Conservation (phyloP, 495 filamentous ascomycete genomes). For the Aspergillus hancockii region DNA sequence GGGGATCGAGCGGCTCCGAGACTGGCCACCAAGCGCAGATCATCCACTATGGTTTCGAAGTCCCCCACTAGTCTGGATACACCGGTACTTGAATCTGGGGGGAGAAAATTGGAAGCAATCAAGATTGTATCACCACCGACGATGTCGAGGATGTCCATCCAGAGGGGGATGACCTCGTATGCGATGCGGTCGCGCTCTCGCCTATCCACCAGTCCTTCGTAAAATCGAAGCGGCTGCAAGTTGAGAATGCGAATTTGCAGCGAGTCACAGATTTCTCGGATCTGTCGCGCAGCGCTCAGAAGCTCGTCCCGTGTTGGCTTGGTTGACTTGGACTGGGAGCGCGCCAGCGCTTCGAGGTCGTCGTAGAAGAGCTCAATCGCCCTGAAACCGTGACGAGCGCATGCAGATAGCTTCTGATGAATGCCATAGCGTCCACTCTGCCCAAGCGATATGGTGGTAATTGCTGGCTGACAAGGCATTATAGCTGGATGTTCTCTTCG, state of each 20-base stretch:
- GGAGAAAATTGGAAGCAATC: conserved; percentile 62
- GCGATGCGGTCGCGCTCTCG: conserved; percentile 48
- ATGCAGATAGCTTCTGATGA: conserved; percentile 55
- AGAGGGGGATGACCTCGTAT: conserved; percentile 51
- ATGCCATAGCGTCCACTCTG: conserved; percentile 55
- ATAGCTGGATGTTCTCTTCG: not conserved
- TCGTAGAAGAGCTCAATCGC: conserved; percentile 70
- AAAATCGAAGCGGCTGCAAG: conserved; percentile 68
- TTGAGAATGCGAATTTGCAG: conserved; percentile 54
- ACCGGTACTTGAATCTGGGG: conserved; percentile 45
- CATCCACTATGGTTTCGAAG: conserved; percentile 50
- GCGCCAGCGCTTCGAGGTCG: conserved; percentile 58
- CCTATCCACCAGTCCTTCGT: conserved; percentile 62
- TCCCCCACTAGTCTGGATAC: conserved; percentile 21
- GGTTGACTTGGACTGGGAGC: conserved; percentile 41
- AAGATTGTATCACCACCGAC: conserved; percentile 60
- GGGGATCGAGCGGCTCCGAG: conserved; percentile 49
- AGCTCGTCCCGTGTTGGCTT: conserved; percentile 3
- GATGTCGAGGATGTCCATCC: conserved; percentile 57
- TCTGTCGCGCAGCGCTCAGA: not conserved
- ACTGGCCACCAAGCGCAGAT: conserved; percentile 60
- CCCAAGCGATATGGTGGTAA: conserved; percentile 64
- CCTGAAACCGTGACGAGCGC: conserved; percentile 53
- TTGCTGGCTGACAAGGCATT: conserved; percentile 30
- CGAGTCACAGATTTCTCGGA: conserved; percentile 42